Evolutionary conservation across 192 early-diverging fungal genomes (phyloP).

Genomic region (Mortierella alpina): DNA sequence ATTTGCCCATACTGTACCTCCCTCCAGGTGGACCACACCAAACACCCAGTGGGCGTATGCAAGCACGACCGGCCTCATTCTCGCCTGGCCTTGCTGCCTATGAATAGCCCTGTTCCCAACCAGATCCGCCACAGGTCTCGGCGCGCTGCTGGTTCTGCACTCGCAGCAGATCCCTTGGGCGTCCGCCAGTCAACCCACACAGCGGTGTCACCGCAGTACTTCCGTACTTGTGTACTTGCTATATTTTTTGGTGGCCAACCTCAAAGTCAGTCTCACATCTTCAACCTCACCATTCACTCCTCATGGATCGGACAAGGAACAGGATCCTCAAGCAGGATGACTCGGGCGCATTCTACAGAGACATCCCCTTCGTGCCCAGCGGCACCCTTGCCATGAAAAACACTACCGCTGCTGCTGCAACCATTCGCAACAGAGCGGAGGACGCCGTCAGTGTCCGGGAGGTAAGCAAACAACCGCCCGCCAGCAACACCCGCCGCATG

Average conservation of each 20-base stretch:
- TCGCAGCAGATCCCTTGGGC: too few relatives aligned
- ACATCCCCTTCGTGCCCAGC: conserved; percentile 45
- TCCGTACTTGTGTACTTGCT: too few relatives aligned
- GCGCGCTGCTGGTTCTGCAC: too few relatives aligned
- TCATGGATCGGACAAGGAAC: background rate
- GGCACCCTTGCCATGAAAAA: conserved; percentile 27
- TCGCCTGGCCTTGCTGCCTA: too few relatives aligned
- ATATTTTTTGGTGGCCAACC: conserved; percentile 7
- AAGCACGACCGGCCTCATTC: too few relatives aligned
- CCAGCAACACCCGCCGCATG: background rate
- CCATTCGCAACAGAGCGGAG: background rate
- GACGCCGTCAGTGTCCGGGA: conserved; percentile 27
- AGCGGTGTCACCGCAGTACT: too few relatives aligned
- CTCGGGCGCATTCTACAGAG: conserved; percentile 32
- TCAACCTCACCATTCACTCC: background rate
- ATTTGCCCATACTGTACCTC: background rate
- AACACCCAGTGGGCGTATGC: too few relatives aligned
- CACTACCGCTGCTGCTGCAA: background rate
- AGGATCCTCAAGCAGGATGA: conserved; percentile 20
- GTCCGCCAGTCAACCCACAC: too few relatives aligned
- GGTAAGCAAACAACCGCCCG: conserved; percentile 6
- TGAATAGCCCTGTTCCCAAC: too few relatives aligned
- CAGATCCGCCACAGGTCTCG: too few relatives aligned
- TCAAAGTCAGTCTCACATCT: background rate
- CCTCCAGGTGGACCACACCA: too few relatives aligned